Evolutionary conservation across 306 rosid species (phyloP).

Genomic region (Calophaca sinica): DNA sequence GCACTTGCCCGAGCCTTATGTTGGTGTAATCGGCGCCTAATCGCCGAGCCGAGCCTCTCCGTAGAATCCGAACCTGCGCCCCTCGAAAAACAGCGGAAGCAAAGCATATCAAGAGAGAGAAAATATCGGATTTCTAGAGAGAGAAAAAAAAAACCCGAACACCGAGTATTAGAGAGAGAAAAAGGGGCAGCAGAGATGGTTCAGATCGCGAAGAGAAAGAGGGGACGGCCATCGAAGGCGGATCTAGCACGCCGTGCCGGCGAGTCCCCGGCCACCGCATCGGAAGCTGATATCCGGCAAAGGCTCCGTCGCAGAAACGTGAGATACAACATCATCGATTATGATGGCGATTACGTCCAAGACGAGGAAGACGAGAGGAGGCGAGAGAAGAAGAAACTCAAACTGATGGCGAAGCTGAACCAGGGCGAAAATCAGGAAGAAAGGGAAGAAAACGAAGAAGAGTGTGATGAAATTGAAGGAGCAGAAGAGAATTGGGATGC

Average conservation of each 20-base stretch:
- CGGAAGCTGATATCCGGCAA: constrained; percentile 67
- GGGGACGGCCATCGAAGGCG: constrained; percentile 95
- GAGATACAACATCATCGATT: constrained; percentile 82
- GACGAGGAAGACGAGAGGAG: constrained; percentile 81
- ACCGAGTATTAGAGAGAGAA: constrained; percentile 25
- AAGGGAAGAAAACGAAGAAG: constrained; percentile 54
- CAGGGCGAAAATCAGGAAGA: constrained; percentile 54
- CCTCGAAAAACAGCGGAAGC: constrained; percentile 58
- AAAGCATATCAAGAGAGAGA: constrained; percentile 48
- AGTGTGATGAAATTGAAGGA: constrained; percentile 49
- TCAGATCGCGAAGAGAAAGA: constrained; percentile 99
- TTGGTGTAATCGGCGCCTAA: no score
- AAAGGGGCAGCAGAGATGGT: constrained; percentile 56
- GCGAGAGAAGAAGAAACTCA: constrained; percentile 86
- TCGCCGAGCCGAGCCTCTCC: constrained; percentile 49
- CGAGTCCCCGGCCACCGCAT: constrained; percentile 47
- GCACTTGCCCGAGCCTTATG: no score
- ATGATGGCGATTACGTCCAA: constrained; percentile 71
- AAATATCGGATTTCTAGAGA: constrained; percentile 33
- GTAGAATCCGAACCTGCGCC: constrained; percentile 53
- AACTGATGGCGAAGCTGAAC: constrained; percentile 83
- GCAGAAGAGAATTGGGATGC: constrained; percentile 51
- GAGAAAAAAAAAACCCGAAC: background rate
- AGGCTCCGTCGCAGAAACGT: constrained; percentile 87
- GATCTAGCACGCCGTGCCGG: constrained; percentile 87